phyloP scores from a whole-genome alignment of 2,329 filamentous ascomycete genomes.

The Dactylellina leptospora region DNA sequence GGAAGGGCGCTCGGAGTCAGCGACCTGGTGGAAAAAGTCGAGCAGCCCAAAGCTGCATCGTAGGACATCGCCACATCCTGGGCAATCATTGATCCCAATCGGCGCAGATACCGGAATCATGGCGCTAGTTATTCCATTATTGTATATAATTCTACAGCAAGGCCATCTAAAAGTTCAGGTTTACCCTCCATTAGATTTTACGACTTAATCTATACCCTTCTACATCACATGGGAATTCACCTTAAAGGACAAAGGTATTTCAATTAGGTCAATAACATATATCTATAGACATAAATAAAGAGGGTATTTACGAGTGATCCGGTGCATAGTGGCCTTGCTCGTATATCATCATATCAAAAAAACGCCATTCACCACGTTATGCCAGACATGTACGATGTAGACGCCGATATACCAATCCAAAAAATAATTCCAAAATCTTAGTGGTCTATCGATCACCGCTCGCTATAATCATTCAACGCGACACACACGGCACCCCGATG shows the following conservation, averaged over 20 bases:
- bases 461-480: constrained; percentile 81
- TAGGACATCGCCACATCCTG: constrained; percentile 10
- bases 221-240: background rate
- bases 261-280: background rate
- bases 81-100: too few relatives aligned
- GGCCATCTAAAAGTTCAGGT: constrained; percentile 5
- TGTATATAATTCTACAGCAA: constrained; percentile 8
- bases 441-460: constrained; percentile 45
- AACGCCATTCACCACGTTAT: constrained; percentile 31
- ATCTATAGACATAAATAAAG: background rate
- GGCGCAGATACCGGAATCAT: background rate
- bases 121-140: background rate
- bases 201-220: too few relatives aligned
- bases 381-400: constrained; percentile 2
- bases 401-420: background rate
- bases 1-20: constrained; percentile 56
- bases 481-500: constrained; percentile 92
- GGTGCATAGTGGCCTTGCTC: too few relatives aligned
- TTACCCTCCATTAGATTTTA: background rate
- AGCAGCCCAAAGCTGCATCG: constrained; percentile 37
- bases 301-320: background rate
- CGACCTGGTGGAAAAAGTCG: constrained; percentile 55
- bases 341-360: too few relatives aligned
- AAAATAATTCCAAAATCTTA: background rate
- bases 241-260: background rate